These are phyloP conservation scores for Allium cepa DNA, from an alignment of 106 monocot species.

Conservation along the genomic window DNA sequence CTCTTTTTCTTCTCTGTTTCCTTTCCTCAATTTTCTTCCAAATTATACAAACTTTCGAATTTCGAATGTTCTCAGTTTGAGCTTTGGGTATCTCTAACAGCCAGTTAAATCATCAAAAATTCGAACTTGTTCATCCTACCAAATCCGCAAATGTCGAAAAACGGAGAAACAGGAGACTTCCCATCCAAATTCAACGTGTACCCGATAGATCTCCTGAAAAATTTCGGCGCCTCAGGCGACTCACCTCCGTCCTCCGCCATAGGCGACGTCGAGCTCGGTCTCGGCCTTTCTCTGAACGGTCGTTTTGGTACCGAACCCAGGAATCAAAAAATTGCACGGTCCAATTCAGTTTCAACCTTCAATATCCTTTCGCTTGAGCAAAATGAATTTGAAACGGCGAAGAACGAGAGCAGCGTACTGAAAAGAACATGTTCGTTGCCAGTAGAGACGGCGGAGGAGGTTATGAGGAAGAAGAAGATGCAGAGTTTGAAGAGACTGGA, in stretches of 20 bases:
- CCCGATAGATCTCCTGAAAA: constrained; percentile 29
- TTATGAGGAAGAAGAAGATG: constrained; percentile 39
- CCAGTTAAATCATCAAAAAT: background rate
- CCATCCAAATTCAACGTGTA: background rate
- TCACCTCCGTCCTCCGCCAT: background rate
- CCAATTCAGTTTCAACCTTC: constrained; percentile 36
- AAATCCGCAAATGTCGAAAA: background rate
- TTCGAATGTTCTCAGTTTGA: background rate
- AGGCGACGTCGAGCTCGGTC: constrained; percentile 36
- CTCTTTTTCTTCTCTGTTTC: background rate
- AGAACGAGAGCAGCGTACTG: background rate
- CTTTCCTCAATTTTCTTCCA: background rate
- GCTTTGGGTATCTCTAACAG: background rate
- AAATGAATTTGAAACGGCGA: background rate
- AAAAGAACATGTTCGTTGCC: constrained; percentile 43
- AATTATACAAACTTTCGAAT: background rate
- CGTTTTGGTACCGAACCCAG: constrained; percentile 40
- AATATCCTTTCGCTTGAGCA: constrained; percentile 11
- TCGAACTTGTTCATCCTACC: background rate
- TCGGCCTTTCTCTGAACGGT: constrained; percentile 56
- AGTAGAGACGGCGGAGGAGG: constrained; percentile 40
- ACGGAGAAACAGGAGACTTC: constrained; percentile 13
- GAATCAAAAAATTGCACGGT: constrained; percentile 24
- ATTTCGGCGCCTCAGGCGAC: constrained; percentile 7
- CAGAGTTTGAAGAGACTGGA: constrained; percentile 41